A percentile compares a stretch with the other conserved stretches of the same genome.
phyloP scores from a whole-genome alignment of 306 rosid species.

The Lathyrus aphaca region DNA sequence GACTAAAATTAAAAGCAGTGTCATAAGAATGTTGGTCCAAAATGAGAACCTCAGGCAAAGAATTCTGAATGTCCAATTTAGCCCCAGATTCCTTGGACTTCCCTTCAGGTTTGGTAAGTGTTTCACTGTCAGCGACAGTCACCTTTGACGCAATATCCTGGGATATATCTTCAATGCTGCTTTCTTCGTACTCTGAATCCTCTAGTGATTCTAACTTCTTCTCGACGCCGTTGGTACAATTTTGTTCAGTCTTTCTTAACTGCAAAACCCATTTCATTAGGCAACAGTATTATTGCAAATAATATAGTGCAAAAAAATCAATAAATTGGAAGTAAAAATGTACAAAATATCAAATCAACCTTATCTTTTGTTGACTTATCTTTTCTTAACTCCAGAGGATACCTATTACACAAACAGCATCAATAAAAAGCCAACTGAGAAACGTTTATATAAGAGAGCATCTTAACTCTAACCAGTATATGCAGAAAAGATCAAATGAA shows the following conservation, averaged over 20 bases:
- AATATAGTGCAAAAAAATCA: constrained; percentile 24
- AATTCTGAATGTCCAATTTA: constrained; percentile 50
- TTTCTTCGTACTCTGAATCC: constrained; percentile 58
- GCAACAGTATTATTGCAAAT: constrained; percentile 37
- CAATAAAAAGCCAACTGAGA: constrained; percentile 30
- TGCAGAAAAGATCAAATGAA: constrained; percentile 12
- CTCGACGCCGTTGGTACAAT: constrained; percentile 39
- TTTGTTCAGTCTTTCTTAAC: constrained; percentile 66
- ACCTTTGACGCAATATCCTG: constrained; percentile 59
- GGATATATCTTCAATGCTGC: constrained; percentile 61
- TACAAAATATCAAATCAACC: constrained; percentile 47
- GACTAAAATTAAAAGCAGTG: constrained; percentile 33
- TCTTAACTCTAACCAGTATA: constrained; percentile 28
- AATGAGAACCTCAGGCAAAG: constrained; percentile 76
- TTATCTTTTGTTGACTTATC: constrained; percentile 84
- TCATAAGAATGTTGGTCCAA: constrained; percentile 38
- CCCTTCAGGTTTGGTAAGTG: constrained; percentile 51
- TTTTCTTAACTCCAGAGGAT: constrained; percentile 95
- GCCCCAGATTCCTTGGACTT: constrained; percentile 50
- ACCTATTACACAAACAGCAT: constrained; percentile 62
- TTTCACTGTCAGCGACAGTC: constrained; percentile 52
- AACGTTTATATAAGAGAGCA: constrained; percentile 22
- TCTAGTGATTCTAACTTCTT: constrained; percentile 54
- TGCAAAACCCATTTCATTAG: constrained; percentile 46
- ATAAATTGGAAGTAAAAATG: constrained; percentile 29